Evolutionary conservation across 2,329 filamentous ascomycete genomes (phyloP), one percentile per base, ranked within the genome.

Genomic region (Botrytis tulipae): DNA sequence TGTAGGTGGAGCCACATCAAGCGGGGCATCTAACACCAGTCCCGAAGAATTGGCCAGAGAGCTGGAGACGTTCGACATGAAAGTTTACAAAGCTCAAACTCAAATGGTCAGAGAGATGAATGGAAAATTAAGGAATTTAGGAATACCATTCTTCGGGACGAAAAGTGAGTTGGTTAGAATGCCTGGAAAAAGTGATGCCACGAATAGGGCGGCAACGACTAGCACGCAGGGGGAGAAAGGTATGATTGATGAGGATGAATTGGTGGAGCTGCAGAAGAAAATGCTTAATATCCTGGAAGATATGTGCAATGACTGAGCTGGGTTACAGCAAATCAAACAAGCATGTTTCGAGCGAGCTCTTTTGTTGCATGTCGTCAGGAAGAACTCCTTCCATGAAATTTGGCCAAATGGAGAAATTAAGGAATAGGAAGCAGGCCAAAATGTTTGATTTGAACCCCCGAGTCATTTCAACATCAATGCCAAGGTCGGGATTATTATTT

Each of bases 141-240:
- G 87, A 14, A 85, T 91, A 51, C 89, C 89, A 0, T 91, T 91
- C 79, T 91, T 90, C 78, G 86, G 85, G 9, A 86, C 87, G 42
- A 83, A 83, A 72, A 77, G 81, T 59, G 82, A 84, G 18, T 77
- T 87, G 48, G 81, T 88, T 37, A 80, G 75, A 25, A 74, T 85
- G 35, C 76, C 81, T 4, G 80, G 79, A 22, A 81, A 77, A 69
- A 25, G 3, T 18, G 40, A 61, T 48, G 25, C 71, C 20, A 37
- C 51, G 18, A 37, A 60, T 57, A 40, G 48, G 74, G 74, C 18
- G 70, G 57, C 62, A 29, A 60, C 65, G 10, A 74, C 70, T 14
- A 72, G 62, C 51, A 46, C 42, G 12, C 60, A 76, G 76, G 74
- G 78, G 54, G 75, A 73, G 62, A 80, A 77, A 60, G 77, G 62